Conservation (phyloP, 257 asterid genomes). For the Ilex aquifolium region DNA sequence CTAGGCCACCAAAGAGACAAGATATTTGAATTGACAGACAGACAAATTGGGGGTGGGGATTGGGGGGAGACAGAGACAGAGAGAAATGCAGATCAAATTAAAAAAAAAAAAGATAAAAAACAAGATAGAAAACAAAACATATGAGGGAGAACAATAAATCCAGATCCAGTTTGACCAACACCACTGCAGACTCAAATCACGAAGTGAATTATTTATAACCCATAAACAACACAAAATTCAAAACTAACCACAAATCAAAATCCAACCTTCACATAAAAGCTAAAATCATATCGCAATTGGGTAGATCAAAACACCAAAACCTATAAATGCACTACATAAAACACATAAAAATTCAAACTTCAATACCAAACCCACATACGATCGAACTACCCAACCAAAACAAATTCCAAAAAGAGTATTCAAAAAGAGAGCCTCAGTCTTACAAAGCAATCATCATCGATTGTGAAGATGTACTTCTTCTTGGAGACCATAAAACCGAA, state of each 20-base stretch:
- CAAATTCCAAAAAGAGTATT: background rate
- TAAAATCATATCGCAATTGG: background rate
- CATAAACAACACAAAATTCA: background rate
- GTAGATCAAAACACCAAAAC: background rate
- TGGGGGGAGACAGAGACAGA: no score
- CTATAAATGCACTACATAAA: background rate
- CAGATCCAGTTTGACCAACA: background rate
- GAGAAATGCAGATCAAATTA: no score
- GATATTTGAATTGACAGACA: no score
- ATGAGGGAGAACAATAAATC: no score
- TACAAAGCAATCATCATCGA: conserved; percentile 82
- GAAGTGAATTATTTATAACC: background rate
- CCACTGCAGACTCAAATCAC: background rate
- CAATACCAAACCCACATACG: background rate
- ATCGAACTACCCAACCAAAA: background rate
- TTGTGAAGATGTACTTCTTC: conserved; percentile 73
- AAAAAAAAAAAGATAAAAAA: no score
- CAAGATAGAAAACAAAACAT: no score
- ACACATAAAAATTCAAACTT: background rate
- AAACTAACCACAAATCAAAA: conserved; percentile 9
- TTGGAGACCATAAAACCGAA: conserved; percentile 71
- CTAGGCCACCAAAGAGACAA: no score
- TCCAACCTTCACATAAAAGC: background rate
- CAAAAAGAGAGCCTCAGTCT: conserved; percentile 9
- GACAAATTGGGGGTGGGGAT: no score